Evolutionary conservation across 371 early-diverging fungal species (phyloP), one percentile per base, ranked within the genome.

Genomic region (Thermomucor indicae-seudaticae): DNA sequence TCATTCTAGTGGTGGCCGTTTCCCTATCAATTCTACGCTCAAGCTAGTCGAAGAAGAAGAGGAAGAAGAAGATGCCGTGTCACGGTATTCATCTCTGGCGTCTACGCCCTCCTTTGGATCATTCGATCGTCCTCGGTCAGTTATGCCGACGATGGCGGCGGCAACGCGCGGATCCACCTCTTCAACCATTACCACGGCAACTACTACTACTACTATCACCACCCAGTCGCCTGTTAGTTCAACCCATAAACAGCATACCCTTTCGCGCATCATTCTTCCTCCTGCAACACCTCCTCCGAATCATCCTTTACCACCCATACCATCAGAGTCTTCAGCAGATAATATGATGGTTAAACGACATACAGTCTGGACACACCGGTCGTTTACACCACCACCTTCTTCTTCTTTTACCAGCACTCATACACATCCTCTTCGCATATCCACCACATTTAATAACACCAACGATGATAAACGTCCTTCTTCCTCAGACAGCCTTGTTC

Each of bases 21-120:
- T 23, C 10, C 20, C 43, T 4, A 42, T 23, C 10, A 20, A 42
- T 7, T 24, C 39, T n/a, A 22, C 54, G 11, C 31, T 54, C 3
- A 54, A 54, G 32, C 47, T 47, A 6, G 51, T 50, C 10, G 41
- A 40, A n/a, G 51, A 50, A 22, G 51, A 48, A 48, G 48, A 48
- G 12, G 50, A 42, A 16, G 35, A 47, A 12, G 54, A 54, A 17
- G 54, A 54, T 11, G 48, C 47, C 11, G 54, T 54, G 14, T 54
- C 54, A 16, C 32, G 47, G 5, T 54, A 54, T 12, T 54, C 54
- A 2, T 47, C 47, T 4, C 30, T 54, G 6, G 40, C 54, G 4
- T 46, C 54, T 34, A 47, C 54, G 32, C 48, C 54, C 19, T 16
- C 44, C 1, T 17, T 35, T 22, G 34, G 29, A 19, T 51, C 51